phyloP scores from a whole-genome alignment of 2,329 filamentous ascomycete genomes.

The Sphaceloma murrayae region DNA sequence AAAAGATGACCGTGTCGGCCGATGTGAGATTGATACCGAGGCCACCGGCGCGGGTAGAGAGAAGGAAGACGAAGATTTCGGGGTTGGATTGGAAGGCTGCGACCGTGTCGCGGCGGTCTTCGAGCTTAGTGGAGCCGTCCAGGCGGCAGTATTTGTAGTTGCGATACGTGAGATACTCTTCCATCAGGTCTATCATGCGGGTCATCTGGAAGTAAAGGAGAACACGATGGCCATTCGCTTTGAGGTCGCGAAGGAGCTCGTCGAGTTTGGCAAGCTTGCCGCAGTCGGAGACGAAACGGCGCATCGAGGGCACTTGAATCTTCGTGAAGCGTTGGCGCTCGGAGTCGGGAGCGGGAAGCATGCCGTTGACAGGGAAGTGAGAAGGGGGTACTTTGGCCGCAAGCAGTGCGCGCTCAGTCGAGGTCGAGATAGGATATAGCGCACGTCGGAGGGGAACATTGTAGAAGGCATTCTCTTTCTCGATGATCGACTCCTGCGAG shows the following conservation, averaged over 20 bases:
- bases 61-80: slow-evolving; percentile 92
- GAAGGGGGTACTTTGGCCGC: slow-evolving; percentile 58
- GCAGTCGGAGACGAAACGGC: slow-evolving; percentile 92
- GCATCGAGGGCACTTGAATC: slow-evolving; percentile 91
- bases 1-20: slow-evolving; percentile 98
- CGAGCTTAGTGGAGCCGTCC: slow-evolving; percentile 92
- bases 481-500: slow-evolving; percentile 51
- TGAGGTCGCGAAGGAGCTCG: slow-evolving; percentile 75
- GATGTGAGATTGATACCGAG: slow-evolving; percentile 95
- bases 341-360: slow-evolving; percentile 70
- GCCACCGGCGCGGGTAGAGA: slow-evolving; percentile 93
- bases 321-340: slow-evolving; percentile 79
- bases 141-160: slow-evolving; percentile 98
- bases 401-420: slow-evolving; percentile 65
- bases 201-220: slow-evolving; percentile 99
- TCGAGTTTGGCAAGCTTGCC: slow-evolving; percentile 92
- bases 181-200: slow-evolving; percentile 98
- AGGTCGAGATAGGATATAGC: slow-evolving; percentile 56
- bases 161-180: slow-evolving; percentile 95
- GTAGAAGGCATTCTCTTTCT: slow-evolving; percentile 69
- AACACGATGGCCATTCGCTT: slow-evolving; percentile 85
- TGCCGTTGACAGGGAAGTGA: slow-evolving; percentile 51
- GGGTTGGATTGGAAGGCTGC: slow-evolving; percentile 90
- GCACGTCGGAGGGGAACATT: slow-evolving; percentile 64
- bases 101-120: slow-evolving; percentile 92